phyloP scores from a whole-genome alignment of 352 stramenopile species.

The Phytophthora chlamydospora region DNA sequence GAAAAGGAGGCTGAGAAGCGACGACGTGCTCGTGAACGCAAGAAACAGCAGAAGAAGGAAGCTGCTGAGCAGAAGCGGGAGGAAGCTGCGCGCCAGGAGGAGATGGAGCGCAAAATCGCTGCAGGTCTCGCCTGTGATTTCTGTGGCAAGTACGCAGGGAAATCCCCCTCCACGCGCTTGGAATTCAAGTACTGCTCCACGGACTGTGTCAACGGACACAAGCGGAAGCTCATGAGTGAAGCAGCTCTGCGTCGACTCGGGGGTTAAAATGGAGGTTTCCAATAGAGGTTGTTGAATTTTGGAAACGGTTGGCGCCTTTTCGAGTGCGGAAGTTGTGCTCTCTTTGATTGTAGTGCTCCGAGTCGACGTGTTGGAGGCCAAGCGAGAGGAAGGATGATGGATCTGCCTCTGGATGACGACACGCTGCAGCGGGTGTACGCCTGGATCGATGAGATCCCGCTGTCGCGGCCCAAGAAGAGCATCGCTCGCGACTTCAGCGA shows the following conservation, averaged over 20 bases:
- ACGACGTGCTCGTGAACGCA: slow-evolving; percentile 86
- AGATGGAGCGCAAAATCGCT: slow-evolving; percentile 75
- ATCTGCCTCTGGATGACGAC: slow-evolving; percentile 85
- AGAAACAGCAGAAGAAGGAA: slow-evolving; percentile 91
- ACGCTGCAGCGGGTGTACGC: slow-evolving; percentile 93
- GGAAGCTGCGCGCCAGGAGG: slow-evolving; percentile 63
- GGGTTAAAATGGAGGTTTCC: slow-evolving; percentile 32
- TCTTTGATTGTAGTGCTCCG: slow-evolving; percentile 3
- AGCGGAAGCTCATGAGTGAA: slow-evolving; percentile 93
- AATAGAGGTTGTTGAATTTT: slow-evolving; percentile 26
- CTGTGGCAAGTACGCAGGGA: slow-evolving; percentile 84
- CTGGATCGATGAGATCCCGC: slow-evolving; percentile 96
- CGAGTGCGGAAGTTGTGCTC: slow-evolving; percentile 5
- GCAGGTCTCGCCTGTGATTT: slow-evolving; percentile 79
- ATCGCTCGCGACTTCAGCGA: slow-evolving; percentile 96
- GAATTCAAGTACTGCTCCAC: slow-evolving; percentile 95
- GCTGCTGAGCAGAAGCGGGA: slow-evolving; percentile 70
- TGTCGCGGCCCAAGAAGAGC: slow-evolving; percentile 95
- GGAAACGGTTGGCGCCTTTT: slow-evolving; percentile 44
- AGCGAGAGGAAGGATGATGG: slow-evolving; percentile 37
- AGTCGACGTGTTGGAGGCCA: not conserved
- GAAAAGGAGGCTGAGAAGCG: slow-evolving; percentile 91
- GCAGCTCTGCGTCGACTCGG: slow-evolving; percentile 87
- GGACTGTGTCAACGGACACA: slow-evolving; percentile 93
- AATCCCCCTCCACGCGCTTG: slow-evolving; percentile 90